Conservation (phyloP, 2,329 filamentous ascomycete species). For the Botrytis sinoallii region DNA sequence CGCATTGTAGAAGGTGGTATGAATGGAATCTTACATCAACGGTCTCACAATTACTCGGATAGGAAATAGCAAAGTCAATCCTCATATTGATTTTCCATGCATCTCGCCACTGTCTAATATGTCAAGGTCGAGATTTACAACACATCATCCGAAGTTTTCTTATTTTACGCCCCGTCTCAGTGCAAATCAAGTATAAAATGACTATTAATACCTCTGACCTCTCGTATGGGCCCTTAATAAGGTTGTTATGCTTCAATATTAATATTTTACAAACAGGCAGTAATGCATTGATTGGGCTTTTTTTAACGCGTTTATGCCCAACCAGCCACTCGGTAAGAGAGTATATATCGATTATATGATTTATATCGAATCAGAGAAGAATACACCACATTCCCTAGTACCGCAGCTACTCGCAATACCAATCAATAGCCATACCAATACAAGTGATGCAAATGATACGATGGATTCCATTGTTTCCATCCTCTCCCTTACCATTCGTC, state of each 20-base stretch:
- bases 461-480: neutral
- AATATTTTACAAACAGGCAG: slow-evolving; percentile 1
- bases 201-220: neutral
- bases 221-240: neutral
- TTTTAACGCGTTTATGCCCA: slow-evolving; percentile 18
- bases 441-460: neutral
- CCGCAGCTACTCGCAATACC: neutral
- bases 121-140: neutral
- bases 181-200: neutral
- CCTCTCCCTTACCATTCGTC: neutral
- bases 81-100: neutral
- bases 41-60: neutral
- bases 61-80: neutral
- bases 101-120: neutral
- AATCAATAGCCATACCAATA: neutral
- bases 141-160: neutral
- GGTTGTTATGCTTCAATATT: neutral
- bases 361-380: neutral
- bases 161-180: neutral
- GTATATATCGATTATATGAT: neutral
- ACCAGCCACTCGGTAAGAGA: slow-evolving; percentile 2
- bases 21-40: neutral
- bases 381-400: neutral
- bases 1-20: neutral
- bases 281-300: slow-evolving; percentile 19